Evolutionary conservation across 352 stramenopile species (phyloP), one percentile per base, ranked within the genome.

Genomic region (Globisporangium barbulae): DNA sequence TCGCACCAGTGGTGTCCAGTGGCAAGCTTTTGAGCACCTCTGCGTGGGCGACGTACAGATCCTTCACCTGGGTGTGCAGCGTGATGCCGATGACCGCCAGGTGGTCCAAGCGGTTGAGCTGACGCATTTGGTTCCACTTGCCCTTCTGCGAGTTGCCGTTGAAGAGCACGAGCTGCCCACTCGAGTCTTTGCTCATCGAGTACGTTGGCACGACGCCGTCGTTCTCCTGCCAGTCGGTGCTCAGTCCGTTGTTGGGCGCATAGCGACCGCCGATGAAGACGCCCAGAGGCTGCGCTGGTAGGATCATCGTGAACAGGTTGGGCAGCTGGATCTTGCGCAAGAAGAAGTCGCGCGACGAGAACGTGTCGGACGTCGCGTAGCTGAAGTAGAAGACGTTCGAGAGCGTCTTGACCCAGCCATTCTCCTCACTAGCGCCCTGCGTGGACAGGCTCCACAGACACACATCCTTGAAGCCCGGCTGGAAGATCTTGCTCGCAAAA

Each of bases 381-480:
- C 74, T 85, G 55, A 76, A 89, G 70, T 89, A 86, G 67, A 81
- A 86, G 13, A 88, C 69, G 54, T 81, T 68, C 25, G 75, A 61
- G 3, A 86, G 68, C 48, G 77, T 88, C 52, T 69, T 68, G 12
- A 87, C 75, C 76, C 78, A 88, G 44, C 68, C 71, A 13, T 63
- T 75, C 47, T 88, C 78, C 56, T 88, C 78, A 19, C 70, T 72
- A 21, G 78, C 75, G n/a, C 78, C 78, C 2, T 45, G 15, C 4
- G 70, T 81, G 9, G 76, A 83, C 53, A 85, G 63, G 65, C 74
- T 83, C 72, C 73, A 83, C 0, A 83, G 58, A 53, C 62, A 73
- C 1, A 79, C 55, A 54, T 83, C 77, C 67, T 79, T 74, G 64
- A 80, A 80, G 2, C 75, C 66, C 0, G 73, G 65, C 5, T 63